Evolutionary conservation across 441 rosid genomes (phyloP).

Genomic region (Metrosideros polymorpha): DNA sequence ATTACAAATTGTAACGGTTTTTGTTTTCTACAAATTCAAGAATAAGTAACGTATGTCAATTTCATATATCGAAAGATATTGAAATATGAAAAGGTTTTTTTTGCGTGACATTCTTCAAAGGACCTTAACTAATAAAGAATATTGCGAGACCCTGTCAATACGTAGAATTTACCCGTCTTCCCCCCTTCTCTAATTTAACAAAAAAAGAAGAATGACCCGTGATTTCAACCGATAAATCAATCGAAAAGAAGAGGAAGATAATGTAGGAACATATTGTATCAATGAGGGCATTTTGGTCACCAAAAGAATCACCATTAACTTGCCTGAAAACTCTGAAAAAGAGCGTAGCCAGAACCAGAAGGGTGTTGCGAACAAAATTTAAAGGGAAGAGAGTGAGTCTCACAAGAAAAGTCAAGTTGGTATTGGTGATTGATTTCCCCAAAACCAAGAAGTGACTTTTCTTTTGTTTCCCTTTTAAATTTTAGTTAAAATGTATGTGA

Average conservation of each 20-base stretch:
- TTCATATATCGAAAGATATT: neutral
- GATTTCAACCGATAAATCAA: neutral
- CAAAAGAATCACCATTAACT: neutral
- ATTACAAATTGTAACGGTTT: neutral
- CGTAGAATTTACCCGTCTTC: neutral
- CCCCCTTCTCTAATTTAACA: neutral
- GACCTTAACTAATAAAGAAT: neutral
- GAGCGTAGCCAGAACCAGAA: neutral
- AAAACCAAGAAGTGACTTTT: constrained; percentile 20
- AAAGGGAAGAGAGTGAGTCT: neutral
- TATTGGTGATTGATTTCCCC: constrained; percentile 16
- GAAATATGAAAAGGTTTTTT: neutral
- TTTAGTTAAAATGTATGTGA: constrained; percentile 9
- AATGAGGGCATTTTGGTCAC: neutral
- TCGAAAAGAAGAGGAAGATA: neutral
- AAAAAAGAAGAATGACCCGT: neutral
- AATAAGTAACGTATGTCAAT: neutral
- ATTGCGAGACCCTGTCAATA: neutral
- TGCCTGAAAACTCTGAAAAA: neutral
- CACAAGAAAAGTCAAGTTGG: constrained; percentile 13
- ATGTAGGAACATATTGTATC: neutral
- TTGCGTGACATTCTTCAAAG: neutral
- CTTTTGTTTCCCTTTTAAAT: neutral
- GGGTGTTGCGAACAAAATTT: neutral
- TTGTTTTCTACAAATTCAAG: neutral